Evolutionary conservation across 306 rosid genomes (phyloP), one percentile per base, ranked within the genome.

Genomic region (Quercus bicolor): DNA sequence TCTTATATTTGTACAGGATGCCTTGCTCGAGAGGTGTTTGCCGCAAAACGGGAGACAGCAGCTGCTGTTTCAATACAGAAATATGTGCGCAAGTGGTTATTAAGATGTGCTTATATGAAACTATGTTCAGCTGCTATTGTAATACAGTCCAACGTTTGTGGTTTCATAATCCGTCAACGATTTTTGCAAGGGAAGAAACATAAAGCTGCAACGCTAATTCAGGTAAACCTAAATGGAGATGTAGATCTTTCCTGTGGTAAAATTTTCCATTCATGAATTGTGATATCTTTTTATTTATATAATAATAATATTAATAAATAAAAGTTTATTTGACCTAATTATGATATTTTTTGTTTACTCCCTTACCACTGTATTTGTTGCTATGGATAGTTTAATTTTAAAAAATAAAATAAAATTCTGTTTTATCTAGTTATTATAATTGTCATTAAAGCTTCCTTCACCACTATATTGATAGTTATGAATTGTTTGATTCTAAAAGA

Each of bases 201-300:
- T 77, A 95, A 80, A 85, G 97, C 99, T 79, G 98, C 97, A 56
- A 87, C 89, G 77, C 54, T 80, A 60, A 87, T 95, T 83, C 99
- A 95, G 98, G 99, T 93, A 80, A 78, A 55, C 74, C 75, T 26
- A 15, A 77, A 52, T 60, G 52, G n/a, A 28, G 68, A 61, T 51
- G 51, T 76, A 31, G 8, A 33, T 57, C 55, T 61, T 23, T 45
- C 68, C 33, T 76, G 75, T 45, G 56, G 56, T 65, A 71, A 60
- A 40, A 71, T 74, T 80, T 85, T 66, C 75, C 31, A 54, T 77
- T 23, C 12, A 28, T 52, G 70, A 71, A 53, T 45, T 57, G 77
- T 16, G n/a, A 26, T 40, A 40, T 7, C 45, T 11, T 40, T 8
- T 40, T 40, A 37, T 34, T 6, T 6, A 33, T 5, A 33, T 33